Percentiles rank a stretch among this genome's conserved stretches.
Conservation (phyloP, 75 land plant genomes). For the Pinus albicaulis region DNA sequence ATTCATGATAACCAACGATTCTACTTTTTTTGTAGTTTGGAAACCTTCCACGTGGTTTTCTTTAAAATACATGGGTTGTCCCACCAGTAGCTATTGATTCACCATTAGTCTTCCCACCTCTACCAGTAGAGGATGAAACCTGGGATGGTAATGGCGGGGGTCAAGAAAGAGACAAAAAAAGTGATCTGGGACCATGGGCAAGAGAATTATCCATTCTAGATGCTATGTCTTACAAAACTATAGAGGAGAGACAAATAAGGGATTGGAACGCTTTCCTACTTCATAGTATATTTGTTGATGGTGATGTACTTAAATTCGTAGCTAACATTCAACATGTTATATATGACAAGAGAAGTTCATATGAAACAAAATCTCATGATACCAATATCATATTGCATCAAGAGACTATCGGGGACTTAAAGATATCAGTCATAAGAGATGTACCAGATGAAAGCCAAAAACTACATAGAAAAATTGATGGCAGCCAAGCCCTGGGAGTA, state of each 20-base stretch:
- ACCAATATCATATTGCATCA: conserved; percentile 24
- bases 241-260: conserved; percentile 90
- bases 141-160: conserved; percentile 99
- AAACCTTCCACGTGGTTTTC: conserved; percentile 91
- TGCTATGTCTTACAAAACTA: conserved; percentile 84
- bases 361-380: not conserved
- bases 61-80: conserved; percentile 95
- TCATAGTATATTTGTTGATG: conserved; percentile 89
- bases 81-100: conserved; percentile 75
- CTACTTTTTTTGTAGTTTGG: conserved; percentile 72
- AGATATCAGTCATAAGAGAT: conserved; percentile 56
- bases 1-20: not conserved
- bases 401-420: conserved; percentile 66
- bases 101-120: conserved; percentile 71
- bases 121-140: conserved; percentile 81
- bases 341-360: conserved; percentile 2
- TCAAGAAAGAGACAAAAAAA: conserved; percentile 58
- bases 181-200: conserved; percentile 62
- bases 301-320: conserved; percentile 72
- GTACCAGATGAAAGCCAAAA: conserved; percentile 65
- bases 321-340: conserved; percentile 33
- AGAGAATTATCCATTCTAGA: conserved; percentile 81
- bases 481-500: conserved; percentile 37
- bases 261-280: conserved; percentile 91
- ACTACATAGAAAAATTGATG: conserved; percentile 62